Evolutionary conservation across 2,329 filamentous ascomycete genomes (phyloP).

Genomic region (Alternaria sp.): DNA sequence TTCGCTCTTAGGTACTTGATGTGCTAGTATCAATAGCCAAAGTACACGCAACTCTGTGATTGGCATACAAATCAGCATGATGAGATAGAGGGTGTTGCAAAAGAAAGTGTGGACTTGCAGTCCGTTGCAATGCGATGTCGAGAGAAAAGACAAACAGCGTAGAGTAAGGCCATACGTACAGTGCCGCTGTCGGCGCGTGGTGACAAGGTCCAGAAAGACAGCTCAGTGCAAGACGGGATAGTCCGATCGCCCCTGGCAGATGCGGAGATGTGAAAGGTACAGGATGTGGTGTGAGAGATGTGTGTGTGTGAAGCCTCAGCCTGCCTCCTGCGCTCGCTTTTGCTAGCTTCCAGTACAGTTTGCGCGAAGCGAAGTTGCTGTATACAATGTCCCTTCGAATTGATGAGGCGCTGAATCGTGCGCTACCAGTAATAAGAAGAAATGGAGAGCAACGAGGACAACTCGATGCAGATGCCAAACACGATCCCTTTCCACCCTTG

Average conservation of each 20-base stretch:
- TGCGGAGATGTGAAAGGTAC: constrained; percentile 49
- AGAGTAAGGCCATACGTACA: constrained; percentile 53
- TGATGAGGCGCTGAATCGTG: constrained; percentile 29
- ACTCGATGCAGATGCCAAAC: constrained; percentile 22
- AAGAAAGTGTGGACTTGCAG: constrained; percentile 22
- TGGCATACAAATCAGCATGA: constrained; percentile 47
- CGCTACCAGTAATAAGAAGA: constrained; percentile 35
- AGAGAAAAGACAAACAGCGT: constrained; percentile 31
- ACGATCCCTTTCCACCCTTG: constrained; percentile 23
- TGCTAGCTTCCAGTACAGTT: constrained; percentile 37
- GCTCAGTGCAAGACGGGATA: constrained; percentile 43
- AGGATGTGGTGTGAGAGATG: constrained; percentile 41
- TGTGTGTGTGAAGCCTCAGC: constrained; percentile 39
- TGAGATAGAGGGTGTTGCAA: constrained; percentile 28
- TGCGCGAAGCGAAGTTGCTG: constrained; percentile 30
- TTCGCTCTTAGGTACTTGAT: constrained; percentile 52
- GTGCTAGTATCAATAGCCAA: constrained; percentile 45
- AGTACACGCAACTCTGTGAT: constrained; percentile 50
- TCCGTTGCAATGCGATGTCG: constrained; percentile 18
- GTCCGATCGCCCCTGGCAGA: constrained; percentile 53
- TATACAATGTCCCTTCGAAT: constrained; percentile 38
- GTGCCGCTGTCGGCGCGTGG: constrained; percentile 43
- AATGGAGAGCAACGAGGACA: constrained; percentile 23
- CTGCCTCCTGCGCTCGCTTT: constrained; percentile 35
- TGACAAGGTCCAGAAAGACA: constrained; percentile 45